Conservation (phyloP, 2,329 filamentous ascomycete genomes). For the Fusarium lyarnte region DNA sequence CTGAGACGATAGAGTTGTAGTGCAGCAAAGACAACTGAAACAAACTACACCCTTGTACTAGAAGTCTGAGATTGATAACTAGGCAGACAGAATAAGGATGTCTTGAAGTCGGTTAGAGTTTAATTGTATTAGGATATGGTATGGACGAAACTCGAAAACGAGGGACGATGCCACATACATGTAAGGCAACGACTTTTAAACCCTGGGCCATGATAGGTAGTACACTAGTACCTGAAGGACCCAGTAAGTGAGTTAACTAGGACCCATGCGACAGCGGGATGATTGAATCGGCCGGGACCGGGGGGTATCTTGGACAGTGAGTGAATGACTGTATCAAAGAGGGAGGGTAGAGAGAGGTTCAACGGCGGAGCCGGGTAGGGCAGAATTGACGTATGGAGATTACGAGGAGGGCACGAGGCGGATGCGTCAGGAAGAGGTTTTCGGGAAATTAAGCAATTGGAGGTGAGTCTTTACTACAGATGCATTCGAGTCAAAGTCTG, state of each 20-base stretch:
- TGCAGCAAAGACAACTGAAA: background rate
- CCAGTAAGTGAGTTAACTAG: slow-evolving; percentile 8
- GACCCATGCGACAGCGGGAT: slow-evolving; percentile 39
- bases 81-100: slow-evolving; percentile 13
- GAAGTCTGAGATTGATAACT: background rate
- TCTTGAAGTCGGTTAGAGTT: slow-evolving; percentile 1
- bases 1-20: background rate
- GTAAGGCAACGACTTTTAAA: slow-evolving; percentile 32
- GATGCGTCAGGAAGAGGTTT: slow-evolving; percentile 5
- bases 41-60: background rate
- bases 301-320: slow-evolving; percentile 14
- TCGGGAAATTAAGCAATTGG: slow-evolving; percentile 9
- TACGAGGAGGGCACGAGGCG: slow-evolving; percentile 36
- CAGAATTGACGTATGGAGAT: slow-evolving; percentile 39
- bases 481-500: background rate
- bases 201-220: slow-evolving; percentile 22
- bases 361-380: slow-evolving; percentile 34
- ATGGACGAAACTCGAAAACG: slow-evolving; percentile 18
- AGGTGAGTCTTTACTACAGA: slow-evolving; percentile 9
- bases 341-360: slow-evolving; percentile 13
- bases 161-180: slow-evolving; percentile 36
- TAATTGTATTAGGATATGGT: slow-evolving; percentile 12
- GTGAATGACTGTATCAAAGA: slow-evolving; percentile 18
- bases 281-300: slow-evolving; percentile 36
- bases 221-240: slow-evolving; percentile 26